phyloP scores from a whole-genome alignment of 1,139 yeast species.

The Hansenula lynferdii region DNA sequence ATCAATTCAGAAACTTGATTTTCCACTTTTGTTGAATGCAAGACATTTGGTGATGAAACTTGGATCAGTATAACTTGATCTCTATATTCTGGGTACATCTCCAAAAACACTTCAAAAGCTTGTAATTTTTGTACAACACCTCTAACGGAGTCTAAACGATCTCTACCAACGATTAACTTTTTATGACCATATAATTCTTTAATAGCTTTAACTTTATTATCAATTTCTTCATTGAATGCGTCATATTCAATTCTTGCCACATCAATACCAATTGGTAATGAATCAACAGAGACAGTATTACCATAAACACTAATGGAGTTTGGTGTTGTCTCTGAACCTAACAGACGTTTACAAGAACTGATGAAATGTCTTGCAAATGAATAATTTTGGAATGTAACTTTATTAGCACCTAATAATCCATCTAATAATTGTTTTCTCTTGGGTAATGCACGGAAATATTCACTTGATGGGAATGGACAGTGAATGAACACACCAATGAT shows the following conservation, averaged over 20 bases:
- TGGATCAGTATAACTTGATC: slow-evolving; percentile 86
- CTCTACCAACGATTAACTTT: slow-evolving; percentile 80
- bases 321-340: slow-evolving; percentile 62
- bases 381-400: slow-evolving; percentile 79
- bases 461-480: slow-evolving; percentile 94
- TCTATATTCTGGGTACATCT: slow-evolving; percentile 89
- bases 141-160: slow-evolving; percentile 71
- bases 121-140: slow-evolving; percentile 80
- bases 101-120: slow-evolving; percentile 78
- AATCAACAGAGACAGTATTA: slow-evolving; percentile 62
- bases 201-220: slow-evolving; percentile 45
- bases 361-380: slow-evolving; percentile 88
- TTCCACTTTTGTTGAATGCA: slow-evolving; percentile 53
- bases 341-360: slow-evolving; percentile 78
- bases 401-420: slow-evolving; percentile 88
- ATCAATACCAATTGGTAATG: slow-evolving; percentile 87
- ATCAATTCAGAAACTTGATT: slow-evolving; percentile 77
- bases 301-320: slow-evolving; percentile 71
- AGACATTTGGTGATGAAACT: slow-evolving; percentile 65
- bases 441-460: slow-evolving; percentile 84
- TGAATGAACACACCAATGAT: slow-evolving; percentile 81
- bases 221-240: slow-evolving; percentile 40
- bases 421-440: slow-evolving; percentile 78
- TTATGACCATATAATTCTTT: slow-evolving; percentile 66
- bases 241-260: slow-evolving; percentile 58